These are phyloP conservation scores for Diplodia scrobiculata DNA, from an alignment of 2,329 filamentous ascomycete genomes.

Conservation along the genomic window DNA sequence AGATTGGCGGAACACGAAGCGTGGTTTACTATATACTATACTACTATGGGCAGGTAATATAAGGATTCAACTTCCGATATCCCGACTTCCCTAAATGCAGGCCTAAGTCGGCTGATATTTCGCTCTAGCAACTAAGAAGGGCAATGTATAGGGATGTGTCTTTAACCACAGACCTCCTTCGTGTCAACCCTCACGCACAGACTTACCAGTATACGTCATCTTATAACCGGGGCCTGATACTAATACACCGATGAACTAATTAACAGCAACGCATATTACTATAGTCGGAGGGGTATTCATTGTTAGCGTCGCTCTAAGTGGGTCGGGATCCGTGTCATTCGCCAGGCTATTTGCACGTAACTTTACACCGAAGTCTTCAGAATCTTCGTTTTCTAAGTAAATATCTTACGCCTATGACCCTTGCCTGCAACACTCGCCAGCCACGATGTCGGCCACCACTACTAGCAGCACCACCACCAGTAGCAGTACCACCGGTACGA, in stretches of 20 bases:
- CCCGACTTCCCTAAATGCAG: not conserved
- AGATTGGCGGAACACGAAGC: not conserved
- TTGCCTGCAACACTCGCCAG: too few relatives aligned
- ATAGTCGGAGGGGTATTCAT: too few relatives aligned
- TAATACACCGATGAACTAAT: not conserved
- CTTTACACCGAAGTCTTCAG: too few relatives aligned
- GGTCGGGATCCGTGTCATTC: too few relatives aligned
- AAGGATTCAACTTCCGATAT: not conserved
- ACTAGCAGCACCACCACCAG: too few relatives aligned
- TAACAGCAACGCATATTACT: not conserved
- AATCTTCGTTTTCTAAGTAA: too few relatives aligned
- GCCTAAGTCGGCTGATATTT: not conserved
- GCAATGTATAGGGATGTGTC: not conserved
- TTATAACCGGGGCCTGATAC: not conserved
- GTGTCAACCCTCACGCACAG: not conserved
- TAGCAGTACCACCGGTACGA: too few relatives aligned
- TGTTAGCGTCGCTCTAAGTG: too few relatives aligned
- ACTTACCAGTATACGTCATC: not conserved
- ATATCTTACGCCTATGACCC: too few relatives aligned
- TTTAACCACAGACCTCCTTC: slow-evolving; percentile 1
- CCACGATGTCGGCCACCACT: too few relatives aligned
- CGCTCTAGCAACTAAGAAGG: not conserved
- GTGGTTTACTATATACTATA: not conserved
- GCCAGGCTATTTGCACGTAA: too few relatives aligned
- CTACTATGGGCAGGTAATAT: not conserved